Base-by-base conservation (phyloP, 768 basidiomycete species). In the Lentinula raphanica region DNA sequence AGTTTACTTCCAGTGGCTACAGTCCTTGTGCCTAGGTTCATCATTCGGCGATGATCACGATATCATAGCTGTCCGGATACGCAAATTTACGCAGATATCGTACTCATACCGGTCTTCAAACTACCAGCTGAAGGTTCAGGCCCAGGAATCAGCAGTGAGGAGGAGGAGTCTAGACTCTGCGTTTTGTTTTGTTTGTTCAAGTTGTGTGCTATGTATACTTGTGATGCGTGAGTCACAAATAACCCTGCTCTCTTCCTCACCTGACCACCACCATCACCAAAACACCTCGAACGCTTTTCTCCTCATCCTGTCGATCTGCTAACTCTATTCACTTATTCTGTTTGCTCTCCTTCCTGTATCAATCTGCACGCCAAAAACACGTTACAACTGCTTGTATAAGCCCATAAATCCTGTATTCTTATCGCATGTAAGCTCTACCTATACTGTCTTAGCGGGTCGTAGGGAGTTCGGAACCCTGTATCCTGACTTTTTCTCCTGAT, bases 371-470 rank as follows among this genome's bases (percentile, higher is more conserved):
- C 40, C n/a, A 39, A 44, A 49, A 49, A 45, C 32, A 48, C 56
- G 40, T 23, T 53, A 40, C 39, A 55, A 36, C 38, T 35, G 40
- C 42, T 36, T 56, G 42, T 57, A 46, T 46, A 57, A 57, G 56
- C 56, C 29, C 49, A 45, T 46, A 53, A 50, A 35, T 57, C 46
- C 56, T 57, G 56, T 57, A 57, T 57, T 40, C 27, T 21, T 49
- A 57, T 21, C 35, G 56, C 56, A 57, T 57, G 56, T 57, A 57
- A 57, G 56, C 56, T 49, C 45, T 57, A 46, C 56, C n/a, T 49
- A 49, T 35, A 15, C 56, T 57, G 56, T 57, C 49, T 57, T 49
- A 57, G 28, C 56, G 56, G 56, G 45, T 49, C 35, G 56, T 57
- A 57, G 56, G 56, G 46, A 23, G 31, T 35, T 45, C 45, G 46